Conservation (phyloP, 169 alveolate species). For the Eimeria maxima region DNA sequence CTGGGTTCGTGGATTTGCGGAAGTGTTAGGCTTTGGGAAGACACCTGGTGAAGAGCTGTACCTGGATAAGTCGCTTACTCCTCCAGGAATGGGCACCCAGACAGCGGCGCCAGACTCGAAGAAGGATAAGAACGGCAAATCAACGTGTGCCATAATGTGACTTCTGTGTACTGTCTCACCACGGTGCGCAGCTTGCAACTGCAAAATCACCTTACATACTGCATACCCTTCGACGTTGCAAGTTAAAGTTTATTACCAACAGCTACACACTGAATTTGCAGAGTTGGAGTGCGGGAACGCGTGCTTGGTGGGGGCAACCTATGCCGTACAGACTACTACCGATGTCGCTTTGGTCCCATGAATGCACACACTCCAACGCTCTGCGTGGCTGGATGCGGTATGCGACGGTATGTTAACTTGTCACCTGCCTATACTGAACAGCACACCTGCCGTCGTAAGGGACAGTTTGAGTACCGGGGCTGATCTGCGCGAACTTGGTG, state of each 20-base stretch:
- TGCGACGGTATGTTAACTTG: neutral
- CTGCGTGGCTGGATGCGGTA: neutral
- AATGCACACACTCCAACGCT: no score
- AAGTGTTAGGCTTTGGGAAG: slow-evolving; percentile 24
- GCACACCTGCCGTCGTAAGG: neutral
- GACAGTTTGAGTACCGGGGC: neutral
- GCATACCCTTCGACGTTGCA: no score
- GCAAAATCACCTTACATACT: no score
- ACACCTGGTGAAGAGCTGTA: slow-evolving; percentile 59
- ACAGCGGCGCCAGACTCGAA: slow-evolving; percentile 25
- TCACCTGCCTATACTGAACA: neutral
- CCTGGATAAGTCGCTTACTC: slow-evolving; percentile 72
- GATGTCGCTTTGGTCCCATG: no score
- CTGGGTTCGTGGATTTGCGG: slow-evolving; percentile 72
- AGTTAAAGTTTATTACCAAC: no score
- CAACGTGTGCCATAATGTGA: slow-evolving; percentile 60
- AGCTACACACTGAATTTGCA: neutral
- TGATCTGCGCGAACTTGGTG: neutral
- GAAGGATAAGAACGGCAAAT: slow-evolving; percentile 17
- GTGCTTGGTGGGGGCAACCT: neutral
- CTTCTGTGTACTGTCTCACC: neutral
- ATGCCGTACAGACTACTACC: no score
- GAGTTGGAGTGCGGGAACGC: neutral
- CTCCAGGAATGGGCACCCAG: slow-evolving; percentile 67
- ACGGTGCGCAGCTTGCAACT: neutral